A percentile compares a stretch with the other conserved stretches of the same genome.
Conservation (phyloP, 176 grass and related monocot genomes). For the Musa beccarii region DNA sequence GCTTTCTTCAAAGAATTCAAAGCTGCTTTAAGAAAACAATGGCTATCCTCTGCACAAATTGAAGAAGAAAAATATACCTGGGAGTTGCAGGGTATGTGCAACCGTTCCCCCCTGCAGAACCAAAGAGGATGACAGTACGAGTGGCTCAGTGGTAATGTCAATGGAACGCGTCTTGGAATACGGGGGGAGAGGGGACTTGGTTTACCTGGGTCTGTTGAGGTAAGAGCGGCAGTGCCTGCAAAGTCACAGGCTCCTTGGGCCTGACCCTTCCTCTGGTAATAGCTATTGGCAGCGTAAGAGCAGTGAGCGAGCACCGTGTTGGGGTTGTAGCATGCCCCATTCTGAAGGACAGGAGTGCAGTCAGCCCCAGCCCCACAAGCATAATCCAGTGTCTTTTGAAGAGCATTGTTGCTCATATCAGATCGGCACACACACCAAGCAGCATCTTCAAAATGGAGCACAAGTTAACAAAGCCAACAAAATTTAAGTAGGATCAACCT, state of each 20-base stretch:
- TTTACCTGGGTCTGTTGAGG: slow-evolving; percentile 5
- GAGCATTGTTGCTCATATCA: slow-evolving; percentile 1
- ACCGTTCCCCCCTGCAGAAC: slow-evolving; percentile 10
- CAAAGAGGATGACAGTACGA: background rate
- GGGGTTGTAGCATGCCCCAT: slow-evolving; percentile 12
- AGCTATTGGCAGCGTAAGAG: slow-evolving; percentile 19
- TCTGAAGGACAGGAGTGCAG: background rate
- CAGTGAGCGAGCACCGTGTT: slow-evolving; percentile 14
- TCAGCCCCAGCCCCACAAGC: slow-evolving; percentile 22
- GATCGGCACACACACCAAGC: slow-evolving; percentile 18
- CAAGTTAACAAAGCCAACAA: background rate
- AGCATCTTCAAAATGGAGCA: slow-evolving; percentile 3
- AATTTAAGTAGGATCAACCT: no score
- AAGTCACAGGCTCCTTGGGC: slow-evolving; percentile 14
- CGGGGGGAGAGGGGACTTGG: no score
- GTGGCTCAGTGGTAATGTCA: background rate
- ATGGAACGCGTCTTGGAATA: background rate
- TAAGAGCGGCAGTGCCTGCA: background rate
- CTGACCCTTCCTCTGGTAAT: slow-evolving; percentile 16
- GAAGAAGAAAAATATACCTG: slow-evolving; percentile 2
- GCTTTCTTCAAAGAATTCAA: background rate
- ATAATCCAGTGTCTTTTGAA: slow-evolving; percentile 19
- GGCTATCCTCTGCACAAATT: background rate
- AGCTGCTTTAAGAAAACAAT: background rate
- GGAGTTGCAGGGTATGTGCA: slow-evolving; percentile 22